Base-by-base conservation (phyloP, 2,329 filamentous ascomycete genomes). In the Aspergillus sp. region DNA sequence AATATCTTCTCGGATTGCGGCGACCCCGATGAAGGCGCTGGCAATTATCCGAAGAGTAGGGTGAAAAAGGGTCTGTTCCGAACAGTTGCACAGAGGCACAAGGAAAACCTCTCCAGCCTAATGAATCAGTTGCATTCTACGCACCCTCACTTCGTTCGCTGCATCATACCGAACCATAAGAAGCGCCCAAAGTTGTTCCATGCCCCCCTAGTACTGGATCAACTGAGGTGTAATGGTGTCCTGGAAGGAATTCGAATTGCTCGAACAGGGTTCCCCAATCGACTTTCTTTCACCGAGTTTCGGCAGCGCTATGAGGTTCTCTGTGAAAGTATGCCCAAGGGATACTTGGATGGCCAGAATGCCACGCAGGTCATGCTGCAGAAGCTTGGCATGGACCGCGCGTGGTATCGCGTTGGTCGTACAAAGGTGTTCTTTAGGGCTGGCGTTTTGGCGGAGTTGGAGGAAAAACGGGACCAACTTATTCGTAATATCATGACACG, bases 341-440 rank as follows among this genome's bases (percentile, higher is more conserved):
- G 85, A 0, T 93, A 94, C 45, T 64, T 95, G 3, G 91, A 96
- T 47, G 89, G 91, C 2, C 91, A 96, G 59, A 77, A 76, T 12
- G 86, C 80, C 1, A 84, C 86, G 12, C 77, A 75, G 14, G 74
- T 91, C 40, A 96, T 98, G 72, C 73, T 98, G 4, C 83, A 93
- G 48, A 88, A 85, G 58, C 75, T 98, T 26, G 79, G 79, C 12
- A 71, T 98, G 46, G 91, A 98, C 57, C 80, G 72, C 43, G 73
- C 85, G 8, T 74, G 93, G 42, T 98, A 93, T 59, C 82, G 93
- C 14, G 86, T 99, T 36, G 91, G 91, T 48, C 69, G 95, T 36
- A 95, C 86, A 15, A 98, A 98, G 60, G 89, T 98, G 8, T 98
- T 98, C 66, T 98, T 98, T 72, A 75, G 93, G 41, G 86, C 91